Percentiles rank a stretch among this genome's conserved stretches.
These are phyloP conservation scores for Rubus idaeus DNA, from an alignment of 306 rosid species.

Conservation along the genomic window DNA sequence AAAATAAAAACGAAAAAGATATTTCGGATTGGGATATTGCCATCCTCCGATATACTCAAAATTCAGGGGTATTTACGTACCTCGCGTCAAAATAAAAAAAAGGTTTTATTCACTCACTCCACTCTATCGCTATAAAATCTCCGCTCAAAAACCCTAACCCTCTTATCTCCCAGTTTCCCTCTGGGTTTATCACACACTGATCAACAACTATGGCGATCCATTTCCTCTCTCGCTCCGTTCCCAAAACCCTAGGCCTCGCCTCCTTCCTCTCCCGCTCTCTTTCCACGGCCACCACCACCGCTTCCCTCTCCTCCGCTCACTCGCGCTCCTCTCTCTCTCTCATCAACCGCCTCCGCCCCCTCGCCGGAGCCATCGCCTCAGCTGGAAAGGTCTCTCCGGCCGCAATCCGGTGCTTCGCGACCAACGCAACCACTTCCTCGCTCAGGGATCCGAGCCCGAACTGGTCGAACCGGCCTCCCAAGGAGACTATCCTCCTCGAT, in stretches of 20 bases:
- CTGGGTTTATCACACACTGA: conserved; percentile 35
- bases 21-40: no score
- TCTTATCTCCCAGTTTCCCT: conserved; percentile 10
- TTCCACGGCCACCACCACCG: conserved; percentile 39
- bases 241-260: conserved; percentile 51
- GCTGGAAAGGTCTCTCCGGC: conserved; percentile 21
- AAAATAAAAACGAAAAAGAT: no score
- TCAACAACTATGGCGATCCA: conserved; percentile 62
- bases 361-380: conserved; percentile 35
- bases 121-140: neutral
- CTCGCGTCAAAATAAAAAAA: no score
- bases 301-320: conserved; percentile 17
- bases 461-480: conserved; percentile 94
- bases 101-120: no score
- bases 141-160: neutral
- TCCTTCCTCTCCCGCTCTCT: conserved; percentile 52
- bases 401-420: conserved; percentile 44
- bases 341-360: conserved; percentile 68
- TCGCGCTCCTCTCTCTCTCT: conserved; percentile 44
- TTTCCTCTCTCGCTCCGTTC: conserved; percentile 49
- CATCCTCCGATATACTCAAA: no score
- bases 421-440: conserved; percentile 80
- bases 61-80: no score
- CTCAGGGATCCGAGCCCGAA: conserved; percentile 90
- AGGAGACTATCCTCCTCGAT: conserved; percentile 88